These are phyloP conservation scores for Chalciporus sphaerocephalus DNA, from an alignment of 768 basidiomycete genomes.

Conservation along the genomic window DNA sequence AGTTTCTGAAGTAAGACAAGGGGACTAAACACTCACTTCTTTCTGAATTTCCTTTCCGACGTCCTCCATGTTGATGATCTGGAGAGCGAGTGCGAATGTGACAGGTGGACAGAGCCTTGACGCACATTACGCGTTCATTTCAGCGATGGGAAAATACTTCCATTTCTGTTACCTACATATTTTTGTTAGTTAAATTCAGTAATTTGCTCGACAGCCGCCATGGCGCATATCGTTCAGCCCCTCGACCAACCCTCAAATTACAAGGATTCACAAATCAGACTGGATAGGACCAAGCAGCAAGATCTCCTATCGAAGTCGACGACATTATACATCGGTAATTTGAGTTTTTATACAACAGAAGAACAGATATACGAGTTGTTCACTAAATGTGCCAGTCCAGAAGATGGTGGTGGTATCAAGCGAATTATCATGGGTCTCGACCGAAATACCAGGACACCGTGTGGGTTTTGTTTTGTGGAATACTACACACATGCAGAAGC, in stretches of 20 bases:
- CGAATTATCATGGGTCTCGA: slow-evolving; percentile 95
- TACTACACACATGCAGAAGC: slow-evolving; percentile 96
- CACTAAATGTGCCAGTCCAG: slow-evolving; percentile 81
- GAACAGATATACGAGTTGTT: slow-evolving; percentile 95
- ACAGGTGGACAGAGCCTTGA: slow-evolving; percentile 8
- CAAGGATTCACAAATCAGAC: slow-evolving; percentile 83
- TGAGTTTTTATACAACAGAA: slow-evolving; percentile 93
- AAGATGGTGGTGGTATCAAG: slow-evolving; percentile 87
- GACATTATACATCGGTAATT: slow-evolving; percentile 90
- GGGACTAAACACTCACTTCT: slow-evolving; percentile 50
- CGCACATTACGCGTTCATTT: slow-evolving; percentile 29
- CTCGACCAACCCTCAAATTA: slow-evolving; percentile 97
- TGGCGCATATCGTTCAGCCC: slow-evolving; percentile 81
- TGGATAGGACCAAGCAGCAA: slow-evolving; percentile 75
- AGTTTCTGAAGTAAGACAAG: not conserved
- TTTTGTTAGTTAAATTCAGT: not conserved
- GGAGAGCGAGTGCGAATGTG: not conserved
- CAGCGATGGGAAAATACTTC: slow-evolving; percentile 27
- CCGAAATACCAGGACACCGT: slow-evolving; percentile 88
- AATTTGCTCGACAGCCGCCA: slow-evolving; percentile 28
- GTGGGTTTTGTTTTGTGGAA: slow-evolving; percentile 94
- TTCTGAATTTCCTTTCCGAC: slow-evolving; percentile 81
- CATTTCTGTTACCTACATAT: slow-evolving; percentile 14
- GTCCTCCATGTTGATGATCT: slow-evolving; percentile 66
- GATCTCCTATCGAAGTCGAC: slow-evolving; percentile 79